Conservation (phyloP, 2,329 filamentous ascomycete genomes). For the Nothophoma quercina region DNA sequence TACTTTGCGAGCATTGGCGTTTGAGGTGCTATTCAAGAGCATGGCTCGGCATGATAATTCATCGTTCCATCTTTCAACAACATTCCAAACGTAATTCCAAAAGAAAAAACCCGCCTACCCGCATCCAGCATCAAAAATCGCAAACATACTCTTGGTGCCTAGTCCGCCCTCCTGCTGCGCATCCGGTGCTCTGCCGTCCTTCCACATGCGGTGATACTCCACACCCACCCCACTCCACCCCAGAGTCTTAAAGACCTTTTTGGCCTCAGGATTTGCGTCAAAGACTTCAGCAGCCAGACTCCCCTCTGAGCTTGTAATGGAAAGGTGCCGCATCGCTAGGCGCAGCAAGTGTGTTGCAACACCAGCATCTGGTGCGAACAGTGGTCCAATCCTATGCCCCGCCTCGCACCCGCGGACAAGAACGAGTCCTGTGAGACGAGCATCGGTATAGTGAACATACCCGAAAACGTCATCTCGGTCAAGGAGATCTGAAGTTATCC, state of each 20-base stretch:
- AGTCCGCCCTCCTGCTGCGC: not conserved
- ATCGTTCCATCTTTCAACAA: no score
- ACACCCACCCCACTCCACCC: slow-evolving; percentile 40
- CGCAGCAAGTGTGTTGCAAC: slow-evolving; percentile 36
- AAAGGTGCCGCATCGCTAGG: slow-evolving; percentile 31
- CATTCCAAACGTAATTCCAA: no score
- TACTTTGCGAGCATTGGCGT: no score
- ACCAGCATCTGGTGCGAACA: slow-evolving; percentile 41
- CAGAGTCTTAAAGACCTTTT: slow-evolving; percentile 42
- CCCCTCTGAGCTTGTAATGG: slow-evolving; percentile 20
- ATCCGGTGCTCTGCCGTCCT: not conserved
- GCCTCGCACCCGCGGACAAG: slow-evolving; percentile 41
- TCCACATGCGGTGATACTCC: slow-evolving; percentile 51
- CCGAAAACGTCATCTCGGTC: slow-evolving; percentile 39
- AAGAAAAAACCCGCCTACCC: no score
- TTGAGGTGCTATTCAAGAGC: no score
- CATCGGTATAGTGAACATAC: slow-evolving; percentile 25
- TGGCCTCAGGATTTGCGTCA: slow-evolving; percentile 22
- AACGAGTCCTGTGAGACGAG: slow-evolving; percentile 37
- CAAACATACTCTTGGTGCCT: slow-evolving; percentile 1
- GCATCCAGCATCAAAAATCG: not conserved
- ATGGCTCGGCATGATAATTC: no score
- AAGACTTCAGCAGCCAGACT: slow-evolving; percentile 47
- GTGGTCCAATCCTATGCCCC: slow-evolving; percentile 47
- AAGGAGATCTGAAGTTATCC: slow-evolving; percentile 40